Percentiles rank a stretch among this genome's conserved stretches.
Evolutionary conservation across 768 basidiomycete genomes (phyloP).

Genomic region (Psilocybe sp.): DNA sequence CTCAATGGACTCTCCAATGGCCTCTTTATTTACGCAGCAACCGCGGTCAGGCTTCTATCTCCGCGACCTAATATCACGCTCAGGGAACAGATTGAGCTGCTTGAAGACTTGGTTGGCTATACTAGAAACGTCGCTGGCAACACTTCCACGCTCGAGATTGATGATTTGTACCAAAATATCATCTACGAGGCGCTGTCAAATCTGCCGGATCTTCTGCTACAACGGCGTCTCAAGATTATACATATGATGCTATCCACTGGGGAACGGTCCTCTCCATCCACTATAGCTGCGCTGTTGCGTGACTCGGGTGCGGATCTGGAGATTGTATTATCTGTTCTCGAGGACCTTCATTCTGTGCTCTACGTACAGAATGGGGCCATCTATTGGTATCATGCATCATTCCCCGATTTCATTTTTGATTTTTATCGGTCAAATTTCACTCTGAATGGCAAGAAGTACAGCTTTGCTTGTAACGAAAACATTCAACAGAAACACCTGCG

Average conservation of each 20-base stretch:
- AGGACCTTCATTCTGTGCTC: slow-evolving; percentile 4
- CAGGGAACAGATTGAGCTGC: background rate
- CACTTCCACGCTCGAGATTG: too few relatives aligned
- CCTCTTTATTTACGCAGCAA: slow-evolving; percentile 28
- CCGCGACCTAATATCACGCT: background rate
- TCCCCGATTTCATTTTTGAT: slow-evolving; percentile 9
- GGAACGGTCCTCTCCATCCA: slow-evolving; percentile 1
- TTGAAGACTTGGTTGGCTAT: too few relatives aligned
- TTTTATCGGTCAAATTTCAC: background rate
- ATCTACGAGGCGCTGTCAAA: too few relatives aligned
- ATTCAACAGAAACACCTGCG: too few relatives aligned
- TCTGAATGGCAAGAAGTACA: too few relatives aligned
- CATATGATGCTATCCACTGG: background rate
- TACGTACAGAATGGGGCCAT: slow-evolving; percentile 1
- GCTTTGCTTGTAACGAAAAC: too few relatives aligned
- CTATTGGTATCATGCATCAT: slow-evolving; percentile 8
- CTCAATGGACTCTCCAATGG: slow-evolving; percentile 15
- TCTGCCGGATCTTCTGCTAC: too few relatives aligned
- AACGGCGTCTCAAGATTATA: too few relatives aligned
- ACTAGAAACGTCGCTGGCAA: too few relatives aligned
- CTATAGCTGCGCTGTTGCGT: background rate
- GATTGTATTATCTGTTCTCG: background rate
- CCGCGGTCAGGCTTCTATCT: slow-evolving; percentile 16
- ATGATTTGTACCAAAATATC: too few relatives aligned
- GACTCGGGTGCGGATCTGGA: background rate